Evolutionary conservation across 192 early-diverging fungal species (phyloP), one percentile per base, ranked within the genome.

Genomic region (Coemansia sp.): DNA sequence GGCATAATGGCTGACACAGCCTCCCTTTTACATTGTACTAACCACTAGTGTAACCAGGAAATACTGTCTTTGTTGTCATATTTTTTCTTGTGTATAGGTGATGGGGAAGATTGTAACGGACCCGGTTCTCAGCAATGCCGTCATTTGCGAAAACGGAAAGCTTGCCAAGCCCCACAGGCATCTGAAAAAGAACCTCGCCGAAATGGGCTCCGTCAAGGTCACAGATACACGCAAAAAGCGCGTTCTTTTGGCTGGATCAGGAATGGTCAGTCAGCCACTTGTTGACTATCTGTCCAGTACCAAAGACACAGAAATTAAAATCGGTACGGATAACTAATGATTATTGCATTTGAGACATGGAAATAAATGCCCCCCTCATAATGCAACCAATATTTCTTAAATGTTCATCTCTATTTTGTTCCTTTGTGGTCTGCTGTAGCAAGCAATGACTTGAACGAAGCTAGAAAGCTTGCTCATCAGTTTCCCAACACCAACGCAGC

Each of bases 221-320:
- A 58, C 61, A 18, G 68, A 67, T 42, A 68, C 69, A 3, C 60
- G 71, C 62, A 63, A 76, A 12, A 84, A 86, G 57, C 74, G 73
- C n/a, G 89, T 95, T 18, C 82, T 94, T 30, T 63, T 96, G 29
- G 86, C 90, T 25, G 93, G 93, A 20, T 94, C 93, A 13, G 95
- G 97, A 10, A 94, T 94, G 77, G 97, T 99, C 20, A 89, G 94
- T 25, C 89, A 86, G 64, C 97, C 97, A 16, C 74, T 94, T 21
- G 92, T 97, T 20, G 92, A 99, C 53, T 94, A 96, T 72, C 71
- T 99, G 30, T 64, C 88, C 0, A 71, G 89, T n/a, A 48, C 68
- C 53, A 68, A 61, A 46, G 78, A 81, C 56, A 81, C 78, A 5
- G 78, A 81, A 45, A 81, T 81, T 35, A 75, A 69, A 18, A 71